A percentile compares a stretch with the other conserved stretches of the same genome.
Conservation (phyloP, 1,139 yeast species). For the Kluyveromyces sp. region DNA sequence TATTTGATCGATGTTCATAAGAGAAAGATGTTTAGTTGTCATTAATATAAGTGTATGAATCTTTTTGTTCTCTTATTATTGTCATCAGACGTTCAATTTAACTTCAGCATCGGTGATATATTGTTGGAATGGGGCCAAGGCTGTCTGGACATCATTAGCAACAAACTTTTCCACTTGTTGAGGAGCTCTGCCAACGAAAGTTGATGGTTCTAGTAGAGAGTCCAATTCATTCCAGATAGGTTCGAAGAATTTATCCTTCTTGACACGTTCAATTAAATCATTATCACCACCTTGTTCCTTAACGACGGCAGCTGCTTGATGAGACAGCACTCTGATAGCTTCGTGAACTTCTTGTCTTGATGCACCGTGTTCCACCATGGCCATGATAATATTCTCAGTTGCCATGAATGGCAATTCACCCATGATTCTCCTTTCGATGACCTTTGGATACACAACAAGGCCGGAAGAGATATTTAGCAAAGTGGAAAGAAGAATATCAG, state of each 20-base stretch:
- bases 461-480: slow-evolving; percentile 90
- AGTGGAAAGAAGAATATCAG: slow-evolving; percentile 87
- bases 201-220: slow-evolving; percentile 73
- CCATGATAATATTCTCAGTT: slow-evolving; percentile 97
- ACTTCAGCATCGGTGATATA: slow-evolving; percentile 58
- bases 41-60: no score
- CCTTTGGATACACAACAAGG: slow-evolving; percentile 95
- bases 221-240: slow-evolving; percentile 88
- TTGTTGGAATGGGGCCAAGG: slow-evolving; percentile 61
- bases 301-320: slow-evolving; percentile 95
- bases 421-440: slow-evolving; percentile 89
- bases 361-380: slow-evolving; percentile 97
- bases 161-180: slow-evolving; percentile 94
- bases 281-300: slow-evolving; percentile 98
- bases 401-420: slow-evolving; percentile 99
- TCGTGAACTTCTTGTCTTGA: slow-evolving; percentile 99
- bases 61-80: not conserved
- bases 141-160: slow-evolving; percentile 73
- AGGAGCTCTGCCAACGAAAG: slow-evolving; percentile 98
- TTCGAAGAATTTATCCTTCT: slow-evolving; percentile 69
- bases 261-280: slow-evolving; percentile 86
- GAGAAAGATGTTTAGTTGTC: no score
- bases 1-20: no score
- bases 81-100: slow-evolving; percentile 43
- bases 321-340: slow-evolving; percentile 91